phyloP scores from a whole-genome alignment of 768 basidiomycete species.

The Sarcodon aspratus region DNA sequence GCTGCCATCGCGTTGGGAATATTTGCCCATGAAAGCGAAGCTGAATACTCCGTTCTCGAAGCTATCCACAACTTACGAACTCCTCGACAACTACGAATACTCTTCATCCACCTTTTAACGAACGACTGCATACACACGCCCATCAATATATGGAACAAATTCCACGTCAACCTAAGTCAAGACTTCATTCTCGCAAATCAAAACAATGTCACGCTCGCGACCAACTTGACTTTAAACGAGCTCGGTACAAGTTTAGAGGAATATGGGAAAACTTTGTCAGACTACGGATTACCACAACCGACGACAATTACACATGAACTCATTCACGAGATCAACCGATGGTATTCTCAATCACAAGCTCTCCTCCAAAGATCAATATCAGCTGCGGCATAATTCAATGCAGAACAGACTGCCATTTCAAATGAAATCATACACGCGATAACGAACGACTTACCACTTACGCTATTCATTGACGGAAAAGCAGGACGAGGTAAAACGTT shows the following conservation, averaged over 20 bases:
- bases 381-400: conserved; percentile 10
- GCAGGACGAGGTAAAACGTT: conserved; percentile 31
- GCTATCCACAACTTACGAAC: conserved; percentile 19
- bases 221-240: conserved; percentile 13
- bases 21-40: conserved; percentile 15
- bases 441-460: conserved; percentile 4
- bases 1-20: conserved; percentile 13
- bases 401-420: conserved; percentile 15
- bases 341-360: conserved; percentile 5
- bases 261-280: conserved; percentile 13
- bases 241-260: conserved; percentile 12
- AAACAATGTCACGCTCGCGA: conserved; percentile 10
- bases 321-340: conserved; percentile 14
- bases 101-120: conserved; percentile 25
- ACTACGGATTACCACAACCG: conserved; percentile 21
- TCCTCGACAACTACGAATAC: conserved; percentile 23
- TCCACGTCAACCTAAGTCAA: conserved; percentile 10
- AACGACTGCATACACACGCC: conserved; percentile 19
- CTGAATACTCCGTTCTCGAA: conserved; percentile 20
- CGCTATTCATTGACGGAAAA: conserved; percentile 25
- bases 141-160: conserved; percentile 16
- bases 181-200: conserved; percentile 11
- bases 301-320: conserved; percentile 13
- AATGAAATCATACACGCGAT: conserved; percentile 9
- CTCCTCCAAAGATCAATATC: conserved; percentile 5